Evolutionary conservation across 768 basidiomycete genomes (phyloP).

Genomic region (Tephrocybe sp.): DNA sequence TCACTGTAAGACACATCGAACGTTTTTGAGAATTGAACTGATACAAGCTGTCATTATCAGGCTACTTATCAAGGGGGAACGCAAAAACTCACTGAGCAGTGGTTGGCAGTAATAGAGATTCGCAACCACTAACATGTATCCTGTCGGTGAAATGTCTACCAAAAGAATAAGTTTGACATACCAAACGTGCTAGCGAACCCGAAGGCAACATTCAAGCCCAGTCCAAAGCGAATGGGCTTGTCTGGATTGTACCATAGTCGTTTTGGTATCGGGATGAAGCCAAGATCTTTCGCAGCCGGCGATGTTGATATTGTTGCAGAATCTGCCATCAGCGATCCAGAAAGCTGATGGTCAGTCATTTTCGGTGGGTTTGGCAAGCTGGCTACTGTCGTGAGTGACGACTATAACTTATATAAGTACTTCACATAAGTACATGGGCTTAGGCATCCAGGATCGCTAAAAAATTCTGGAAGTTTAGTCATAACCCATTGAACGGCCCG

Average conservation of each 20-base stretch:
- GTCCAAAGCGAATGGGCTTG: neutral
- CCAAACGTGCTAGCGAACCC: conserved; percentile 1
- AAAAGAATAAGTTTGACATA: neutral
- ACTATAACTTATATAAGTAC: too few species aligned
- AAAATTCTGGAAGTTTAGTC: too few species aligned
- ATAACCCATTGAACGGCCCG: too few species aligned
- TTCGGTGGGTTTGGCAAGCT: too few species aligned
- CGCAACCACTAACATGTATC: neutral
- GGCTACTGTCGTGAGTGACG: too few species aligned
- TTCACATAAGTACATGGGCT: too few species aligned
- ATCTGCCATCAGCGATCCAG: too few species aligned
- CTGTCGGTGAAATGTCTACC: neutral
- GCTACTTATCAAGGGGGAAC: neutral
- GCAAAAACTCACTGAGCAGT: neutral
- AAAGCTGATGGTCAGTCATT: too few species aligned
- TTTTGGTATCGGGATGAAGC: neutral
- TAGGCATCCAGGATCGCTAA: too few species aligned
- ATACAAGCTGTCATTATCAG: neutral
- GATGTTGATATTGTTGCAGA: too few species aligned
- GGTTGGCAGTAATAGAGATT: conserved; percentile 4
- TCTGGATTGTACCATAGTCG: neutral
- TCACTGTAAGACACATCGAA: conserved; percentile 5
- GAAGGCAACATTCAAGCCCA: neutral
- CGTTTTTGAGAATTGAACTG: conserved; percentile 9
- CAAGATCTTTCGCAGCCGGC: neutral